Conservation (phyloP, 768 basidiomycete genomes). For the Ramaria rubella region DNA sequence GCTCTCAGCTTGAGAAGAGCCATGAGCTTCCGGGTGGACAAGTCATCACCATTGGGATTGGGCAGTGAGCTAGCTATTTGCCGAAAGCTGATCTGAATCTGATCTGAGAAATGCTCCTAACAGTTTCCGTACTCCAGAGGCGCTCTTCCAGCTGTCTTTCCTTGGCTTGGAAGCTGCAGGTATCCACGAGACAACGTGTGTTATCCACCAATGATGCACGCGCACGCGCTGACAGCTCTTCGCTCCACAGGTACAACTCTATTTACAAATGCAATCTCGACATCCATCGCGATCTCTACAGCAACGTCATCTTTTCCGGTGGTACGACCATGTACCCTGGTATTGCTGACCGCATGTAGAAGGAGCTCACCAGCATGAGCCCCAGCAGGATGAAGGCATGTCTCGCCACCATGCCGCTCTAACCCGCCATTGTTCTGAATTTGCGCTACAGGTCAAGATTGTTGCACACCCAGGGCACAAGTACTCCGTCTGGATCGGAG, state of each 20-base stretch:
- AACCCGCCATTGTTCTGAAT: neutral
- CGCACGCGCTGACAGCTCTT: neutral
- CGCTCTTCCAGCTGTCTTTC: conserved; percentile 89
- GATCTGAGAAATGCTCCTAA: neutral
- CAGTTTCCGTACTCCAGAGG: conserved; percentile 83
- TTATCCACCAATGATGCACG: conserved; percentile 40
- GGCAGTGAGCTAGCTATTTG: conserved; percentile 47
- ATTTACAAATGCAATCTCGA: too few relatives aligned
- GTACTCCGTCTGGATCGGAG: too few relatives aligned
- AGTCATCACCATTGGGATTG: conserved; percentile 75
- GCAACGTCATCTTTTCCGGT: conserved; percentile 57
- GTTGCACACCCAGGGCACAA: too few relatives aligned
- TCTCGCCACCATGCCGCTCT: neutral
- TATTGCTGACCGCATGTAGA: too few relatives aligned
- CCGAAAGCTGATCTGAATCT: conserved; percentile 17
- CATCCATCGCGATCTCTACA: conserved; percentile 49
- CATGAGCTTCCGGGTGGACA: conserved; percentile 67
- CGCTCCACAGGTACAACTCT: conserved; percentile 47
- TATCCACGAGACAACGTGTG: too few relatives aligned
- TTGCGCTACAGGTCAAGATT: conserved; percentile 16
- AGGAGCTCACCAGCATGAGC: conserved; percentile 59
- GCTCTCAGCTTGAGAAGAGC: conserved; percentile 60
- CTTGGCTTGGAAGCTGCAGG: too few relatives aligned
- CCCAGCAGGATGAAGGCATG: conserved; percentile 59
- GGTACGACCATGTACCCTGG: conserved; percentile 59